These are phyloP conservation scores for Leccinum pellstonianum DNA, from an alignment of 768 basidiomycete genomes.

Conservation along the genomic window DNA sequence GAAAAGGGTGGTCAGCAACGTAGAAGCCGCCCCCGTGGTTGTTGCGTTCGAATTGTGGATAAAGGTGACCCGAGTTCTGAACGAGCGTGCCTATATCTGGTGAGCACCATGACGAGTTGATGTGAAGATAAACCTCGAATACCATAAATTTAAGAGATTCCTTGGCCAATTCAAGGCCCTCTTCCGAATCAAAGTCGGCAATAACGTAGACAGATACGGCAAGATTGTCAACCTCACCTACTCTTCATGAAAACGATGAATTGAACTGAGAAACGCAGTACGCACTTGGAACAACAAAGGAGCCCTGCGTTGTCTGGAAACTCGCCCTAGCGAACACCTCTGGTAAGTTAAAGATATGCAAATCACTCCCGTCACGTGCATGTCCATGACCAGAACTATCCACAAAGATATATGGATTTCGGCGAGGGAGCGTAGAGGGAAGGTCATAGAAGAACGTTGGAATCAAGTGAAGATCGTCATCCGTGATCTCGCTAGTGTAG, in stretches of 20 bases:
- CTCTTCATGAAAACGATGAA: constrained; percentile 7
- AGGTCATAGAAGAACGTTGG: constrained; percentile 88
- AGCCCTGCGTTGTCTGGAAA: constrained; percentile 39
- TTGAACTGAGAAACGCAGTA: background rate
- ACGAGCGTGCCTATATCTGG: constrained; percentile 40
- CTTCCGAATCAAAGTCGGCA: constrained; percentile 70
- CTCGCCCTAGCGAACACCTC: constrained; percentile 34
- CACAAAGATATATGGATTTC: constrained; percentile 78
- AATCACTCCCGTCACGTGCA: constrained; percentile 1
- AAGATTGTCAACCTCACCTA: constrained; percentile 18
- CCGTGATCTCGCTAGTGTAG: constrained; percentile 55
- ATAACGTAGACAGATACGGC: constrained; percentile 62
- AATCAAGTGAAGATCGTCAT: constrained; percentile 50
- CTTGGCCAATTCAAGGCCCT: constrained; percentile 56
- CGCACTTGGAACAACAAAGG: constrained; percentile 69
- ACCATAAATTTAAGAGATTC: constrained; percentile 70
- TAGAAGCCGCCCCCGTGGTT: constrained; percentile 34
- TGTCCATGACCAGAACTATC: constrained; percentile 33
- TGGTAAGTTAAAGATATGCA: constrained; percentile 30
- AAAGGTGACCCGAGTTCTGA: constrained; percentile 65
- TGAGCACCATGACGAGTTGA: background rate
- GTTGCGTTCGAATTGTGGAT: constrained; percentile 62
- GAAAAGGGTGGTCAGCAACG: constrained; percentile 51
- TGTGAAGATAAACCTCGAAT: constrained; percentile 18
- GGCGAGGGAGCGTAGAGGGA: constrained; percentile 61